Base-by-base conservation (phyloP, 495 filamentous ascomycete species). In the Elaphomyces granulatus region DNA sequence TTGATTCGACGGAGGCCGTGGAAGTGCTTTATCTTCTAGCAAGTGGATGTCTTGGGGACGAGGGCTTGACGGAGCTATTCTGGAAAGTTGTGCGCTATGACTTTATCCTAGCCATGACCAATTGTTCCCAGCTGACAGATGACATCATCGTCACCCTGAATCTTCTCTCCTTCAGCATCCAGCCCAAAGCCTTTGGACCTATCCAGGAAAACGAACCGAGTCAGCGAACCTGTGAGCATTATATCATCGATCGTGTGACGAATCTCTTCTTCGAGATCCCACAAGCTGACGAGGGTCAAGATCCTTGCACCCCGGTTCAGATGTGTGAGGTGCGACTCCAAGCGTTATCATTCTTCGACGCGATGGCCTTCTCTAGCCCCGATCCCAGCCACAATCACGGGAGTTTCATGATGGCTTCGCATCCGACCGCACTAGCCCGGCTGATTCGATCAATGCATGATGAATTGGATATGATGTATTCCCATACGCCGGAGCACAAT, bases 51-150 rank as follows among this genome's bases (percentile, higher is more conserved):
- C 37, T 65, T 20, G 60, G 63, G 40, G 45, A 58, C 12, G 48
- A 61, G 9, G 51, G 53, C 15, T 60, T 60, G 3, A 52, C 71
- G 4, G 54, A 64, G 6, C 48, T 46, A 15, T 77, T 83, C 48
- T 85, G 80, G 80, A 59, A 60, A 34, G 46, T 55, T 18, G 68
- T 81, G 32, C 66, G 74, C 12, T 68, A 70, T 37, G 73, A 77
- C 15, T 81, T 81, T 52, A 63, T 77, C 14, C 50, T 82, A 14
- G 67, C 80, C 52, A 72, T 80, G 60, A 58, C 83, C 15, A 71
- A 71, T 38, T 55, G 61, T 26, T 61, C 62, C 21, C 74, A 77
- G 33, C 80, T 68, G 1, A 52, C 80, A n/a, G 43, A 58, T 1
- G 70, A 80, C 32, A 72, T 83, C 34, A 59, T 62, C n/a, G 52